Evolutionary conservation across 2,329 filamentous ascomycete species (phyloP), one percentile per base, ranked within the genome.

Genomic region (Aureobasidium uvarum): DNA sequence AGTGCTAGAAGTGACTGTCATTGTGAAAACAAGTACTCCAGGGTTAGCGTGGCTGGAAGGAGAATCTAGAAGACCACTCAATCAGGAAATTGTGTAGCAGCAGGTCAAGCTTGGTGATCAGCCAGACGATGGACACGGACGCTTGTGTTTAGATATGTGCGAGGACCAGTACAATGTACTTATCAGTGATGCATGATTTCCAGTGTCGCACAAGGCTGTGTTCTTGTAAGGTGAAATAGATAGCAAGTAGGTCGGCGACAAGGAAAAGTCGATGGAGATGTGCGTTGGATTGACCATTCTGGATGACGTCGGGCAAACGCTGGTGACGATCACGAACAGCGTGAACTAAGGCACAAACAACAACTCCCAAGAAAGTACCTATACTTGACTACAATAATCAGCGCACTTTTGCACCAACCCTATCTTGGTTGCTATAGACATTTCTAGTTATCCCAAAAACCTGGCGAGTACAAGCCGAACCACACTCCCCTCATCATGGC

Each of bases 401-500:
- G 33, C 11, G n/a, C 33, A 38, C 51, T 10, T 38, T 20, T 13
- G 14, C 6, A 43, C 38, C n/a, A 33, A 38, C 36, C 33, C 3
- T 38, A 16, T 33, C 41, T 36, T 23, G 8, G 46, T 8, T 39
- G 1, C 18, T 20, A 10, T 39, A 25, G 11, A 16, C 13, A 28
- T n/a, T 2, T 5, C 6, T 25, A n/a, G 16, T 8, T n/a, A 33
- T 33, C 10, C 2, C 48, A 31, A n/a, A n/a, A 33, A 2, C n/a
- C 48, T 51, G 48, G 48, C 33, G 36, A 43, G 0, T 4, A 41
- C 14, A 23, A 23, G 13, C 28, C 23, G 10, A 13, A n/a, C 13
- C 18, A 16, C n/a, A 33, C 7, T 5, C 16, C 31, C 28, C 18
- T 23, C 31, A 56, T 43, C 70, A 93, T 94, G 89, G 81, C 84